Percentiles rank a stretch among this genome's conserved stretches.
Evolutionary conservation across 192 early-diverging fungal species (phyloP).

Genomic region (Coemansia sp.): DNA sequence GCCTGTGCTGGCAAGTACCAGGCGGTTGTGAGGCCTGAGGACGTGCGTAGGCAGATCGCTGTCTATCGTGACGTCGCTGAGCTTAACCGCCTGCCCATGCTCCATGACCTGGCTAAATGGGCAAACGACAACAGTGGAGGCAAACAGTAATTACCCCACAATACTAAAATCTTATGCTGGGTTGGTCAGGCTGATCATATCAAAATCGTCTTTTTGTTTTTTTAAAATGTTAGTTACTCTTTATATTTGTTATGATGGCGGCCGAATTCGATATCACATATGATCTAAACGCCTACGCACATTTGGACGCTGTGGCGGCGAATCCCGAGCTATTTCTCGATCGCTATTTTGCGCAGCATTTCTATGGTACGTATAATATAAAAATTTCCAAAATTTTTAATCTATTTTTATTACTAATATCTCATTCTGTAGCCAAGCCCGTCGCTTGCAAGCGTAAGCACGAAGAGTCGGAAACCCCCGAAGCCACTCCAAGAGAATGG

Average conservation of each 20-base stretch:
- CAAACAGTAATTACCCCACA: neutral
- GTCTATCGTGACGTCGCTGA: slow-evolving; percentile 41
- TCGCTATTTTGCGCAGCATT: slow-evolving; percentile 31
- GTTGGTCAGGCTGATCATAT: neutral
- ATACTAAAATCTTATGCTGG: neutral
- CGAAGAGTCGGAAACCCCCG: slow-evolving; percentile 8
- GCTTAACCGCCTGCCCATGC: slow-evolving; percentile 35
- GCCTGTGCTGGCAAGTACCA: slow-evolving; percentile 68
- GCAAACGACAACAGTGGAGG: neutral
- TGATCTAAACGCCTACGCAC: slow-evolving; percentile 25
- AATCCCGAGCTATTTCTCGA: slow-evolving; percentile 23
- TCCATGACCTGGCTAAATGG: slow-evolving; percentile 38
- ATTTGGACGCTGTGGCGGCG: slow-evolving; percentile 15
- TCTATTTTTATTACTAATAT: neutral
- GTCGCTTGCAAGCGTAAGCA: slow-evolving; percentile 32
- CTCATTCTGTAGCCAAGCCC: slow-evolving; percentile 8
- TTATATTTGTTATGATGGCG: slow-evolving; percentile 2
- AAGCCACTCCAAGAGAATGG: slow-evolving; percentile 19
- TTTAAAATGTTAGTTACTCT: neutral
- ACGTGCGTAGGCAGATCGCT: slow-evolving; percentile 20
- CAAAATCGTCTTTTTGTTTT: neutral
- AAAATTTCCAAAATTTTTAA: neutral
- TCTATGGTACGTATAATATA: slow-evolving; percentile 13
- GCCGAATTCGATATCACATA: slow-evolving; percentile 21
- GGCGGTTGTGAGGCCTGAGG: neutral